Base-by-base conservation (phyloP, 768 basidiomycete genomes). In the Agaricus blazei region DNA sequence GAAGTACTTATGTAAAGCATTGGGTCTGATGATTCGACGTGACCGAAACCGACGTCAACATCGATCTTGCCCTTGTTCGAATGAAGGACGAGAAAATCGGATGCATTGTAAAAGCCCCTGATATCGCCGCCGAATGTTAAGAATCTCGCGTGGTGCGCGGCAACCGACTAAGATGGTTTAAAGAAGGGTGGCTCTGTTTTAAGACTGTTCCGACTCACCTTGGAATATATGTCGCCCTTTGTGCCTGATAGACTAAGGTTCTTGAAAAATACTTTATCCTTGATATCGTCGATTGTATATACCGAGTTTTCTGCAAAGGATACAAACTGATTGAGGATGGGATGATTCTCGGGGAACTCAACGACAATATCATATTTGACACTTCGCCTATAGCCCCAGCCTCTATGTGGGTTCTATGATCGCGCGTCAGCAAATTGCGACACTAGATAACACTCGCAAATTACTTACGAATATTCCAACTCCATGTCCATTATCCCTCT, bases 381-480 rank as follows among this genome's bases (percentile, higher is more conserved):
- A 24, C 6, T 11, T 15, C 43, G 8, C 2, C 29, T 9, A n/a
- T 8, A 23, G 12, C 52, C 45, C 43, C 43, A n/a, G 2, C 9
- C 5, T 1, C 27, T 12, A 15, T 24, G 26, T 5, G 52, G 52
- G 11, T 52, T 52, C 48, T 43, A 24, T 34, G 4, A 14, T 8
- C 11, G 0, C 7, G 7, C 15, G 19, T n/a, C 36, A 26, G 14
- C 9, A 9, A 1, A 2, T 24, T 49, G 3, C 34, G 9, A 23
- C 6, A 28, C 27, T 14, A 47, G 11, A 15, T 26, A 3, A 36
- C 37, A 19, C 19, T 19, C 26, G n/a, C 14, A 44, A 27, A 24
- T 15, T 36, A 45, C 54, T 56, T 15, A 56, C 54, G 29, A 56
- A 56, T 12, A 56, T 50, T 2, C 54, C 54, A 23, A 56, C 54